These are phyloP conservation scores for Saccharomycopsis malanga DNA, from an alignment of 805 yeast genomes.

Conservation along the genomic window DNA sequence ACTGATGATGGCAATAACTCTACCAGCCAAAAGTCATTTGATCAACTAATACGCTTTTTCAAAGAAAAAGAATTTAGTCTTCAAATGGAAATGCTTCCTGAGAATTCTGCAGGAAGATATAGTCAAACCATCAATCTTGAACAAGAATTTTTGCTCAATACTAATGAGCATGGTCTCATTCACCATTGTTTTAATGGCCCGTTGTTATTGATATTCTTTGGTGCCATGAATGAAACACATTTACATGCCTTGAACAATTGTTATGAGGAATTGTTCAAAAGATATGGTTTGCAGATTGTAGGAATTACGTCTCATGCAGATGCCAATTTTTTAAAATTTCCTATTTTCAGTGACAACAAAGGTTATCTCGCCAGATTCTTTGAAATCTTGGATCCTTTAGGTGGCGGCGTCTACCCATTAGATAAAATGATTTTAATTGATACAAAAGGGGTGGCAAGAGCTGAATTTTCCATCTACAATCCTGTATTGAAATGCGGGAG, in stretches of 20 bases:
- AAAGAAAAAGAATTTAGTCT: neutral
- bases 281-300: conserved; percentile 1
- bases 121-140: neutral
- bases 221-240: conserved; percentile 11
- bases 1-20: neutral
- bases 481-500: neutral
- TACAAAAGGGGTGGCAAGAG: conserved; percentile 16
- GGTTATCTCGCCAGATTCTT: conserved; percentile 26
- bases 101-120: neutral
- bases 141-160: neutral
- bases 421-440: conserved; percentile 28
- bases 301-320: conserved; percentile 12
- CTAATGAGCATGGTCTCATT: neutral
- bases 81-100: neutral
- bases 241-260: conserved; percentile 2
- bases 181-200: conserved; percentile 1
- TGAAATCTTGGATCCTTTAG: conserved; percentile 29
- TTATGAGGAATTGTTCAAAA: neutral
- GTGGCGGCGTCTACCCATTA: conserved; percentile 32
- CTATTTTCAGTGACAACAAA: conserved; percentile 27
- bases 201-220: conserved; percentile 14
- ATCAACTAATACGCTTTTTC: neutral
- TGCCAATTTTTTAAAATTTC: conserved; percentile 23
- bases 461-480: conserved; percentile 7
- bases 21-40: neutral